Base-by-base conservation (phyloP, 2,329 filamentous ascomycete species). In the Sporothrix variecibatus region DNA sequence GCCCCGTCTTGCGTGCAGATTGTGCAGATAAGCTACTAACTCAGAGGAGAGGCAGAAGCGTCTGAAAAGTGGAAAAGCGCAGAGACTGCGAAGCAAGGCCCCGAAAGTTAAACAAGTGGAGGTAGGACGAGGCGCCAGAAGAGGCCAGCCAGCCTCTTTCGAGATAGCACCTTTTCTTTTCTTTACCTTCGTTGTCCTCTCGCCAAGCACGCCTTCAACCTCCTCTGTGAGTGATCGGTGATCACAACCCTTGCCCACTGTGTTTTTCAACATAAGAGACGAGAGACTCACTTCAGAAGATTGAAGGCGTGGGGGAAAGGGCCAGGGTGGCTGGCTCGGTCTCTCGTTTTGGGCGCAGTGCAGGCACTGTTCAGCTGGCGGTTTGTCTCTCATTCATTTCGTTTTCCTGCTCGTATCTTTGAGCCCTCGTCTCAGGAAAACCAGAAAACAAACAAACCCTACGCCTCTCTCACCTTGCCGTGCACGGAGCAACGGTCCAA, bases 391-490 rank as follows among this genome's bases (percentile, higher is more conserved):
- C 62, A 23, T 43, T 65, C n/a, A 26, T 9, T 15, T 67, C 38
- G 40, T 43, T 28, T 43, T 28, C 2, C 9, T 31, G 38, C n/a
- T 51, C 64, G 40, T 51, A 51, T 51, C 31, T 40, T 17, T 26
- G 51, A 56, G 26, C n/a, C 51, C 26, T 17, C 34, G 5, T 2
- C 34, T 34, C 34, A 34, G 34, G 7, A 34, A 4, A 49, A 2
- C 51, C n/a, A 49, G 40, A 31, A 31, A 51, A 34, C 43, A 17
- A 64, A 34, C 28, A 31, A 28, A 65, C 38, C 64, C 64, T 40
- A 49, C 64, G 64, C 40, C 23, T 51, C 23, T 51, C 65, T 68
- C 65, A 49, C 65, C 65, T 68, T 69, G 46, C 26, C 28, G 62
- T 69, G 65, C 64, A 69, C 51, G 15, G 49, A 43, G 43, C 43